Evolutionary conservation across 1,139 yeast species (phyloP), one percentile per base, ranked within the genome.

Genomic region (Nakaseomyces kungkrabaensis): DNA sequence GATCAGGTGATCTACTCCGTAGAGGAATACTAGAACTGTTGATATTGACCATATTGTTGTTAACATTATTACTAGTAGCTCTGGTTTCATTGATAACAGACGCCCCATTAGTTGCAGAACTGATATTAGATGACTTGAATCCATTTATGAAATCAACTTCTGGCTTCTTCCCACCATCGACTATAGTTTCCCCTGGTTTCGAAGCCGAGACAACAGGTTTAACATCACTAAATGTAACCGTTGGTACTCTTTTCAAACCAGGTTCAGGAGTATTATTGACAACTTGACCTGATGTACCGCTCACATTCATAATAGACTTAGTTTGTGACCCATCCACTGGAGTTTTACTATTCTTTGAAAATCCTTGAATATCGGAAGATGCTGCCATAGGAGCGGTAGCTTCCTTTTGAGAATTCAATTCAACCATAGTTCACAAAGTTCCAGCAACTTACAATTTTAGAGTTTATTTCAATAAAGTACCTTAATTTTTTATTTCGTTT

Each of bases 111-210:
- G 36, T n/a, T n/a, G 36, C 10, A 34, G 37, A 2, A 8, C 17
- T n/a, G 17, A 6, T n/a, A 34, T n/a, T 34, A n/a, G 6, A 10
- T 34, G 37, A n/a, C 17, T n/a, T 34, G 17, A 13, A 4, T 2
- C 38, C 38, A 6, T 5, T 36, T 13, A 36, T 33, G 5, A 33
- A 33, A 33, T 33, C 38, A 36, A 36, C 25, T 6, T 36, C 25
- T 4, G 38, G 38, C 10, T 7, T 38, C 31, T 38, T 38, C 13
- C 42, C 42, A 10, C 31, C 31, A 11, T 26, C 42, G 31, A 38
- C 24, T 9, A 3, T 38, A 5, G 13, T 38, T 24, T 38, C 42
- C 79, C 79, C 24, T 76, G 70, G 61, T 77, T 78, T 56, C 74
- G 81, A 59, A 78, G 85, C 2, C 45, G 44, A 41, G 4, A 26